Percentiles rank a stretch among this genome's conserved stretches.
phyloP scores from a whole-genome alignment of 495 filamentous ascomycete species.

The Rostrohypoxylon terebratum region DNA sequence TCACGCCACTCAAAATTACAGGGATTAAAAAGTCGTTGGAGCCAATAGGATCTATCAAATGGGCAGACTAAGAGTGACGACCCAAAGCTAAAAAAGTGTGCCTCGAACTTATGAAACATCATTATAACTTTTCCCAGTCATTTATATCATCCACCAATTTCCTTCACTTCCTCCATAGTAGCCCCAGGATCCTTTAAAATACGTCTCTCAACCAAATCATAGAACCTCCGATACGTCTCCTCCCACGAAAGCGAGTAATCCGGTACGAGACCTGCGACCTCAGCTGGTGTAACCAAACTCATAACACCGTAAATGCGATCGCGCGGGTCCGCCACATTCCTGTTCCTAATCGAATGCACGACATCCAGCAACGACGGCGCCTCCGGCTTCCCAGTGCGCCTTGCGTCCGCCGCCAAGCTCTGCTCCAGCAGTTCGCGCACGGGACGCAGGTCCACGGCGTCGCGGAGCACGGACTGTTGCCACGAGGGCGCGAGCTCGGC shows the following conservation, averaged over 20 bases:
- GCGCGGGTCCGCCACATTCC: not conserved
- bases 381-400: not conserved
- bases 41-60: too few species aligned
- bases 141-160: not conserved
- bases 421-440: not conserved
- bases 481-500: not conserved
- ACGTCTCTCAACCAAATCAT: not conserved
- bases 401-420: not conserved
- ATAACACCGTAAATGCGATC: not conserved
- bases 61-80: too few species aligned
- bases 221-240: not conserved
- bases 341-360: not conserved
- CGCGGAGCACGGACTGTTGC: not conserved
- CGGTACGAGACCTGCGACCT: not conserved
- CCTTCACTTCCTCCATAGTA: not conserved
- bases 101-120: too few species aligned
- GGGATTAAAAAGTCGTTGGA: too few species aligned
- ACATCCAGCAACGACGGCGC: not conserved
- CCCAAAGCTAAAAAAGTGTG: too few species aligned
- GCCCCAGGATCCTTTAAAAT: not conserved
- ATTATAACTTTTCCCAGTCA: too few species aligned
- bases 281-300: not conserved
- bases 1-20: too few species aligned
- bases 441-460: not conserved
- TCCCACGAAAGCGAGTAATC: not conserved